Percentiles rank a stretch among this genome's conserved stretches.
phyloP scores from a whole-genome alignment of 495 filamentous ascomycete species.

The Physcia stellaris region DNA sequence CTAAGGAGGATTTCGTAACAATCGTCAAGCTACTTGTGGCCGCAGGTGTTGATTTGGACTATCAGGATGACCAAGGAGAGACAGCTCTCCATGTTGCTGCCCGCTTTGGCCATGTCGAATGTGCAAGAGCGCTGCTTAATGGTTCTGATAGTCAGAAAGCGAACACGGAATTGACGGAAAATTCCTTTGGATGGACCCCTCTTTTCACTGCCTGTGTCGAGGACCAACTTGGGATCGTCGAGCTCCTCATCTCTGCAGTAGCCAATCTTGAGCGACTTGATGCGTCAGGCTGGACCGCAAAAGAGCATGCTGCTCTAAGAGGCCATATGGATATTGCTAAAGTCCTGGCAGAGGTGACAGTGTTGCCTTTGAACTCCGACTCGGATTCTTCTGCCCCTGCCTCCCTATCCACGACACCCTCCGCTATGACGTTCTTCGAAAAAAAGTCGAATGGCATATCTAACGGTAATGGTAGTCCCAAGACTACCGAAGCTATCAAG shows the following conservation, averaged over 20 bases:
- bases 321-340: constrained; percentile 72
- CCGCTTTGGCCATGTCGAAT: constrained; percentile 70
- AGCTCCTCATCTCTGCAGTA: constrained; percentile 63
- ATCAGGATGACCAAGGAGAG: constrained; percentile 87
- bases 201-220: constrained; percentile 86
- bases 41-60: constrained; percentile 86
- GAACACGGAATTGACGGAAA: constrained; percentile 65
- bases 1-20: constrained; percentile 64
- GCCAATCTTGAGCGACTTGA: constrained; percentile 60
- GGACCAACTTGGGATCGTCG: constrained; percentile 58
- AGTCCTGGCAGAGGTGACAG: constrained; percentile 42
- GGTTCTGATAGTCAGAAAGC: constrained; percentile 56
- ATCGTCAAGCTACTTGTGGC: constrained; percentile 82
- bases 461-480: constrained; percentile 24
- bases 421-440: constrained; percentile 26
- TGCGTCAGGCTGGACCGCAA: constrained; percentile 86
- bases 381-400: constrained; percentile 24
- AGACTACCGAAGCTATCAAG: constrained; percentile 61
- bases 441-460: constrained; percentile 32
- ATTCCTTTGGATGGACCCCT: constrained; percentile 84
- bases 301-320: constrained; percentile 80
- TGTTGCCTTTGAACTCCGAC: constrained; percentile 23
- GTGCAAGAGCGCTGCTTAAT: constrained; percentile 58
- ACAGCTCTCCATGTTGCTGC: constrained; percentile 87
- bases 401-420: constrained; percentile 30